Evolutionary conservation across 2,329 filamentous ascomycete species (phyloP).

Genomic region (Beauveria varroae): DNA sequence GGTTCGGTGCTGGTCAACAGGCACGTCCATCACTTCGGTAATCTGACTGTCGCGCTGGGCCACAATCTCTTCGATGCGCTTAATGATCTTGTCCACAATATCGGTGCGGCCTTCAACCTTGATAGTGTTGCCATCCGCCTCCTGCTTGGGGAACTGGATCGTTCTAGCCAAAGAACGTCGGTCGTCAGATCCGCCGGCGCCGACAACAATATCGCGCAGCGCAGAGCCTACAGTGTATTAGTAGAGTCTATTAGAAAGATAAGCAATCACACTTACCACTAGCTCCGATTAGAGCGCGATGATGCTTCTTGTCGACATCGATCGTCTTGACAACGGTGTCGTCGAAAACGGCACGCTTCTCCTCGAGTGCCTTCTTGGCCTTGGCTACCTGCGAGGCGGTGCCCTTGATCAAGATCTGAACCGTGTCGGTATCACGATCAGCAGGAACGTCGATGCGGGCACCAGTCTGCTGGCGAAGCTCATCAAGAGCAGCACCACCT

Average conservation of each 20-base stretch:
- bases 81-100: conserved; percentile 82
- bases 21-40: conserved; percentile 70
- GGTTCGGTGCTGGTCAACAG: conserved; percentile 80
- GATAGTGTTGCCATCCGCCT: conserved; percentile 74
- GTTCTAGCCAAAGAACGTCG: conserved; percentile 76
- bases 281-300: conserved; percentile 80
- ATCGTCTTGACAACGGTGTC: conserved; percentile 79
- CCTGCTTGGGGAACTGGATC: conserved; percentile 89
- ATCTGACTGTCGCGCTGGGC: conserved; percentile 77
- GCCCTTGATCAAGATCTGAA: conserved; percentile 87
- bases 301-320: conserved; percentile 90
- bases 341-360: conserved; percentile 81
- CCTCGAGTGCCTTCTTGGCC: conserved; percentile 82
- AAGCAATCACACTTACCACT: conserved; percentile 57
- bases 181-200: conserved; percentile 85
- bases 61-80: conserved; percentile 74
- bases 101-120: conserved; percentile 78
- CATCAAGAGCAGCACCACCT: conserved; percentile 84
- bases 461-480: conserved; percentile 74
- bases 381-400: conserved; percentile 86
- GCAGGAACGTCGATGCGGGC: conserved; percentile 89
- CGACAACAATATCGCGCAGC: conserved; percentile 76
- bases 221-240: conserved; percentile 60
- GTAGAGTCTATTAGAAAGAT: conserved; percentile 15
- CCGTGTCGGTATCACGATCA: conserved; percentile 63